Conservation (phyloP, 768 basidiomycete species). For the Mycena rebaudengoi region DNA sequence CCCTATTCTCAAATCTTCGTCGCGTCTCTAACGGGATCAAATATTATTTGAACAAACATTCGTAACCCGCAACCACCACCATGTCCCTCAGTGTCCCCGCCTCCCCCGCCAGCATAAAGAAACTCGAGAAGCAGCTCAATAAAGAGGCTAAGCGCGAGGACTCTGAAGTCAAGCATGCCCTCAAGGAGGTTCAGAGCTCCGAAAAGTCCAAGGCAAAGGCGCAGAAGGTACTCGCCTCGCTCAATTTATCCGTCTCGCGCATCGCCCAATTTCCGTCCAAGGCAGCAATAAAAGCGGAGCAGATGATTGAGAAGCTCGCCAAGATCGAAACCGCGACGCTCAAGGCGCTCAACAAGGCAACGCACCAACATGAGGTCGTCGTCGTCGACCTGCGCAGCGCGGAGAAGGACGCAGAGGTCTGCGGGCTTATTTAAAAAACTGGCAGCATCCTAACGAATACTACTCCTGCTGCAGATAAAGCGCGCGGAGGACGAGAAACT, state of each 20-base stretch:
- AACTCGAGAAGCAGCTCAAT: slow-evolving; percentile 47
- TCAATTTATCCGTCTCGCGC: too few species aligned
- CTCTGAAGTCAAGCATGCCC: slow-evolving; percentile 49
- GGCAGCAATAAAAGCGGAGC: slow-evolving; percentile 55
- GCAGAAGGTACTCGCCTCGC: slow-evolving; percentile 42
- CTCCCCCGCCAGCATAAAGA: slow-evolving; percentile 39
- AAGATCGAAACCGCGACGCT: slow-evolving; percentile 59
- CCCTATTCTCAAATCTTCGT: too few species aligned
- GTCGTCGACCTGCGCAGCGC: slow-evolving; percentile 51
- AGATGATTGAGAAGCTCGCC: slow-evolving; percentile 50
- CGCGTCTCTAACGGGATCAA: too few species aligned
- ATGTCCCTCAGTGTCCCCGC: slow-evolving; percentile 19
- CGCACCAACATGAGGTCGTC: slow-evolving; percentile 60
- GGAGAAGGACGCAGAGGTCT: slow-evolving; percentile 54
- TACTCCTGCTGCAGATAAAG: slow-evolving; percentile 29
- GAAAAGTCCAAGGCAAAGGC: slow-evolving; percentile 57
- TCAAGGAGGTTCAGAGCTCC: slow-evolving; percentile 52
- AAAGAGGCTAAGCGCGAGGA: slow-evolving; percentile 54
- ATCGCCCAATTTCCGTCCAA: too few species aligned
- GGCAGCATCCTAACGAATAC: not conserved
- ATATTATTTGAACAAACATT: too few species aligned
- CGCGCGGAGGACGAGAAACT: slow-evolving; percentile 29
- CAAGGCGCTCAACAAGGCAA: slow-evolving; percentile 60
- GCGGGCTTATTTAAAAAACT: slow-evolving; percentile 17
- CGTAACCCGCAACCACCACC: slow-evolving; percentile 31